A percentile compares a stretch with the other conserved stretches of the same genome.
phyloP scores from a whole-genome alignment of 805 yeast genomes.

The Komagataella pseudopastoris region DNA sequence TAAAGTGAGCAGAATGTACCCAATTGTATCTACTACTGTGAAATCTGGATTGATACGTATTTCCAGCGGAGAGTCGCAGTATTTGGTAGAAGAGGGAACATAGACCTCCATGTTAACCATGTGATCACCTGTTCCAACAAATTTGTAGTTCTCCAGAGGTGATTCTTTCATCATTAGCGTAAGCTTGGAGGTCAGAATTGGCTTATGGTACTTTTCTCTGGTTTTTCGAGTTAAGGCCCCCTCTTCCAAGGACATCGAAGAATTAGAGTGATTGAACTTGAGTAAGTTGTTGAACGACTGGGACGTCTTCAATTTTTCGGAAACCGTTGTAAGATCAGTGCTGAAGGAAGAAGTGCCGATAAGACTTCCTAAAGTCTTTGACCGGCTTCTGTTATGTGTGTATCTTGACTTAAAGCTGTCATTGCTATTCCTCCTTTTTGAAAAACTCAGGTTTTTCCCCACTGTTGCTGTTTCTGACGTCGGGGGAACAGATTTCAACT shows the following conservation, averaged over 20 bases:
- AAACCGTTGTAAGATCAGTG: background rate
- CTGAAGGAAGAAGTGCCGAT: background rate
- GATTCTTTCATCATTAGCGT: background rate
- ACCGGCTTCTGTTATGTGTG: background rate
- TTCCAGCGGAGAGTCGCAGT: slow-evolving; percentile 5
- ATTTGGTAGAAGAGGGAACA: slow-evolving; percentile 9
- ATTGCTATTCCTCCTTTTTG: background rate
- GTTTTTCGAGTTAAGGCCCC: background rate
- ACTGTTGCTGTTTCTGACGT: background rate
- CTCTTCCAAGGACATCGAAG: background rate
- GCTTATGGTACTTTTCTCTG: background rate
- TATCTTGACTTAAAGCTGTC: background rate
- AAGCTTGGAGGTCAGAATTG: background rate
- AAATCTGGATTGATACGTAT: slow-evolving; percentile 16
- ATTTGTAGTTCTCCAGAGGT: slow-evolving; percentile 7
- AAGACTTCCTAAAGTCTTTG: background rate
- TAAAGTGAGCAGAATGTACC: slow-evolving; percentile 29
- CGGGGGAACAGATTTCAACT: background rate
- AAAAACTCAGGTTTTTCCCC: background rate
- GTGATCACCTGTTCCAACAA: slow-evolving; percentile 8
- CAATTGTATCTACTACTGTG: slow-evolving; percentile 41
- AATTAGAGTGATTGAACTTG: background rate
- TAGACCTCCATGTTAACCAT: background rate
- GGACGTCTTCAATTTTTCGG: background rate
- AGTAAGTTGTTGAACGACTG: background rate